Conservation (phyloP, 805 yeast species). For the Novakomyces olei region DNA sequence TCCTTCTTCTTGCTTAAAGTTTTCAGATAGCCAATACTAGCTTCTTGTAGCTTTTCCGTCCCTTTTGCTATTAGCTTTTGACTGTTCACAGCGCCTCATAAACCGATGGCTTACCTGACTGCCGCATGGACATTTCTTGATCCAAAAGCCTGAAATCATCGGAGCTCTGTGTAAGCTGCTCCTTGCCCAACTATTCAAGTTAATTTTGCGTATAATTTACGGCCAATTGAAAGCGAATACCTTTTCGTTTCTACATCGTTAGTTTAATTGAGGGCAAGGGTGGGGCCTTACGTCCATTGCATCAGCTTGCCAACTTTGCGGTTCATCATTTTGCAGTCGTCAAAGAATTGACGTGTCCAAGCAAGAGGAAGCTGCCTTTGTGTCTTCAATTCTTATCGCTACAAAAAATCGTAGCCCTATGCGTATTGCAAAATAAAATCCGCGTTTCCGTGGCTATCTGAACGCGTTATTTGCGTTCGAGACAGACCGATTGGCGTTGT, state of each 20-base stretch:
- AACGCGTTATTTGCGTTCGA: too few species aligned
- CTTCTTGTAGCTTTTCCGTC: background rate
- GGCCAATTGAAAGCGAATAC: background rate
- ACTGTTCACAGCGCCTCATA: background rate
- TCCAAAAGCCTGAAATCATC: background rate
- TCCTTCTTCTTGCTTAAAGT: background rate
- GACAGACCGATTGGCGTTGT: too few species aligned
- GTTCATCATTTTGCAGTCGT: too few species aligned
- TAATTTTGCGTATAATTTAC: background rate
- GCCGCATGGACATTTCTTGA: conserved; percentile 1
- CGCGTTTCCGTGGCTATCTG: too few species aligned
- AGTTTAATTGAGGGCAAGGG: background rate
- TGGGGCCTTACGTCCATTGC: too few species aligned
- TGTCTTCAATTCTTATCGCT: too few species aligned
- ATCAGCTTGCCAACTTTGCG: too few species aligned
- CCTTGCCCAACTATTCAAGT: background rate
- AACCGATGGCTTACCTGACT: background rate
- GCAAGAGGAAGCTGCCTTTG: too few species aligned
- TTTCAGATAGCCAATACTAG: background rate
- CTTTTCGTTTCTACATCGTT: background rate
- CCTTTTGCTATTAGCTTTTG: background rate
- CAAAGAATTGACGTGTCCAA: too few species aligned
- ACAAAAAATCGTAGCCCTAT: too few species aligned
- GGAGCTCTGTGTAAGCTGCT: background rate
- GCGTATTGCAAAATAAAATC: too few species aligned